Conservation (phyloP, 140 eudicot genomes). For the Bidens hawaiensis region DNA sequence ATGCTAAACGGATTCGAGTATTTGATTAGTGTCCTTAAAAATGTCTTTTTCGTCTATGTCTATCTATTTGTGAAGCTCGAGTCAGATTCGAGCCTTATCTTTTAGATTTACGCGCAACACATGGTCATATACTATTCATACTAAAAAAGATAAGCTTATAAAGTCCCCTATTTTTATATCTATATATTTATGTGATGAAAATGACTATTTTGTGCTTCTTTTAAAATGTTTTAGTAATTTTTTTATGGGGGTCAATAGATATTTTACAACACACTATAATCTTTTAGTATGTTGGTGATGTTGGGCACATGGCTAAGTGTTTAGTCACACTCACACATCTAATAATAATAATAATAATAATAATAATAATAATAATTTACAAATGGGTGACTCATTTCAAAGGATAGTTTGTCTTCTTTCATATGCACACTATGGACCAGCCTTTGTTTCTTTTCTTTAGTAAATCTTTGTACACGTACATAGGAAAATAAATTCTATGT, state of each 20-base stretch:
- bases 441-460: conserved; percentile 1
- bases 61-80: too few species aligned
- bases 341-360: too few species aligned
- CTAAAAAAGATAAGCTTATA: too few species aligned
- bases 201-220: background rate
- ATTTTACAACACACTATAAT: background rate
- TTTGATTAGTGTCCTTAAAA: too few species aligned
- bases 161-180: too few species aligned
- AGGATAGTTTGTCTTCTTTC: conserved; percentile 12
- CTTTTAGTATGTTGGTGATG: too few species aligned
- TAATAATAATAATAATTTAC: too few species aligned
- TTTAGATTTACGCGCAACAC: background rate
- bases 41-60: too few species aligned
- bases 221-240: background rate
- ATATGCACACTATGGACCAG: conserved; percentile 6
- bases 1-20: too few species aligned
- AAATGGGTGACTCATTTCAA: conserved; percentile 3
- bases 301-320: conserved; percentile 22
- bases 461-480: conserved; percentile 18
- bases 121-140: too few species aligned
- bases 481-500: background rate
- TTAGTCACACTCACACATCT: background rate
- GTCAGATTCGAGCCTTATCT: background rate
- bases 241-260: background rate
- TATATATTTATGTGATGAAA: too few species aligned